Evolutionary conservation across 768 basidiomycete species (phyloP), one percentile per base, ranked within the genome.

Genomic region (Lentinula guzmanii): DNA sequence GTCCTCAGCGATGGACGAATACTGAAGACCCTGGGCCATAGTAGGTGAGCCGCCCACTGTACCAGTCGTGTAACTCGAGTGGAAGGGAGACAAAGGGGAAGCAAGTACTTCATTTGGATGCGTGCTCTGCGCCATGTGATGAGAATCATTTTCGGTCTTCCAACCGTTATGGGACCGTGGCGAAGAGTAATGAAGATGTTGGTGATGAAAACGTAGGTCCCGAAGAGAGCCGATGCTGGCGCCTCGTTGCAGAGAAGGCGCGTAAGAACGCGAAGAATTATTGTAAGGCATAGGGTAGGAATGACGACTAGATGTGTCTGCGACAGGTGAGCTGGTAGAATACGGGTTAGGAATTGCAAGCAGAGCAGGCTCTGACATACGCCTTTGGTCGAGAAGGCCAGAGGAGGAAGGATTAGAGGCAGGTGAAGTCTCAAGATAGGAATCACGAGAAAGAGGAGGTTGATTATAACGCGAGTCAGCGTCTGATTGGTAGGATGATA

Each of bases 341-440:
- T 72, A 64, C 45, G 75, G 65, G 68, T 82, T 77, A 58, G 77
- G 64, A 70, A 75, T 76, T 65, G 76, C 67, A 63, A 80, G 76
- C 63, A 82, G 74, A 59, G 82, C 74, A 52, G 86, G 85, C 70
- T 87, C 86, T 68, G 86, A 88, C 83, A 87, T 85, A 71, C 86
- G 83, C 68, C 86, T 78, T 58, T 84, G 83, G 74, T 86, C 85
- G 61, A 81, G 72, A 64, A 77, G 69, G 61, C 75, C 65, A 67
- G 71, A 67, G 72, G 66, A 65, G 70, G 63, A 68, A 28, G 24
- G 15, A 16, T 48, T 24, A 18, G 53, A 39, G 4, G 67, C 68
- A 63, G 73, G 68, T 69, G 71, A 76, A 67, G 76, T 75, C 65
- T 75, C 72, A 35, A 69, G 54, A 51, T 67, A 58, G 61, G 61